Conservation (phyloP, 495 filamentous ascomycete species). For the Aspergillus homomorphus region DNA sequence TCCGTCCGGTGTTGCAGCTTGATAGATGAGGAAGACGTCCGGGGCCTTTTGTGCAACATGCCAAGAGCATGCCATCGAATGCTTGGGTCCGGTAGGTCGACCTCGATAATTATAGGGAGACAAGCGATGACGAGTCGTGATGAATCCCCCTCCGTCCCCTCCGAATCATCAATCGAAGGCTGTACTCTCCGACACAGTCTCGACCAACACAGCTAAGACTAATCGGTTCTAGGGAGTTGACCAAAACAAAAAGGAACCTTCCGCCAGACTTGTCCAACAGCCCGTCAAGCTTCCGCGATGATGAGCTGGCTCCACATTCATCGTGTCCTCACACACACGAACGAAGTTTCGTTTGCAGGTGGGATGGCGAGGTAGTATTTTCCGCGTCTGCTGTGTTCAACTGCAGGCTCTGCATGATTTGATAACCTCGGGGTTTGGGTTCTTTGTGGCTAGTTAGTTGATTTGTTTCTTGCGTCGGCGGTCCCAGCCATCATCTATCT, state of each 20-base stretch:
- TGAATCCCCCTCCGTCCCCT: not conserved
- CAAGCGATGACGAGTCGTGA: not conserved
- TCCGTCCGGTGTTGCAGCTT: not conserved
- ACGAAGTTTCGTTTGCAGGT: not conserved
- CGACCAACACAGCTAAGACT: too few species aligned
- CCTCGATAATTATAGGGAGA: not conserved
- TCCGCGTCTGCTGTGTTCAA: not conserved
- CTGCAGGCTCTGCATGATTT: too few species aligned
- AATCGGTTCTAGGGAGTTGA: too few species aligned
- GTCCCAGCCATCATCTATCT: not conserved
- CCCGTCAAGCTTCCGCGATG: too few species aligned
- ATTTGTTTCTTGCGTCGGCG: not conserved
- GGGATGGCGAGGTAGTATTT: not conserved
- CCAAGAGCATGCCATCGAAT: not conserved
- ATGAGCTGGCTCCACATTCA: not conserved
- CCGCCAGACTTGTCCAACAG: too few species aligned
- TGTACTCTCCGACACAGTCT: not conserved
- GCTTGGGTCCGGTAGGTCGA: not conserved
- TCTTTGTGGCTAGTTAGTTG: too few species aligned
- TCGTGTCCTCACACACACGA: not conserved
- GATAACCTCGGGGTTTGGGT: too few species aligned
- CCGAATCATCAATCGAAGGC: not conserved
- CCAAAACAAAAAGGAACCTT: too few species aligned
- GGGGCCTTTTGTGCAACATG: conserved; percentile 4
- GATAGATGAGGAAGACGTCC: not conserved